phyloP scores from a whole-genome alignment of 768 basidiomycete species.

The Macrocybe gigantea region DNA sequence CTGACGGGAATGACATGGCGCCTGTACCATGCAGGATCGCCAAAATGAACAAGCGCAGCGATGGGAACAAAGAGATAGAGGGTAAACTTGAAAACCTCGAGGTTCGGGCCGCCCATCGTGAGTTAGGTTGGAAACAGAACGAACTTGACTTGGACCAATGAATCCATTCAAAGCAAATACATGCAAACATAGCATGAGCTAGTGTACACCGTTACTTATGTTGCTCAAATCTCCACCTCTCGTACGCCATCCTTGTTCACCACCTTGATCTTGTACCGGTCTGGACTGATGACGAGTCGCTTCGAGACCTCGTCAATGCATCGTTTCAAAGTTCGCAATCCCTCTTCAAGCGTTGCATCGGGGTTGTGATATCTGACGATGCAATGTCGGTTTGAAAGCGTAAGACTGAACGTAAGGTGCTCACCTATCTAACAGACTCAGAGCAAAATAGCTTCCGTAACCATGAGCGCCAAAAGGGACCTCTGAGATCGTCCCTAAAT shows the following conservation, averaged over 20 bases:
- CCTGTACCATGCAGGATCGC: conserved; percentile 84
- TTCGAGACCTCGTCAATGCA: conserved; percentile 88
- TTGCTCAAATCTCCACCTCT: conserved; percentile 45
- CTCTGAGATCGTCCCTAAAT: conserved; percentile 82
- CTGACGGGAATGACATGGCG: conserved; percentile 69
- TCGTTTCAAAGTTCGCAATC: conserved; percentile 73
- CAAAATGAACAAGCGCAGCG: conserved; percentile 74
- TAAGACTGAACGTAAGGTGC: conserved; percentile 13
- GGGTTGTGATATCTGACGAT: conserved; percentile 80
- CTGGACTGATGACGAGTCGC: conserved; percentile 73
- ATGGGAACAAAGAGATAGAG: conserved; percentile 85
- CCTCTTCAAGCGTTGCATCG: conserved; percentile 79
- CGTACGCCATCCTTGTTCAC: conserved; percentile 90
- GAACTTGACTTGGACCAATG: too few relatives aligned
- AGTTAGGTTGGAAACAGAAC: not conserved
- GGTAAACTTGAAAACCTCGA: conserved; percentile 88
- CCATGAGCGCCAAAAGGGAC: conserved; percentile 96
- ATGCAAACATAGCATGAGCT: too few relatives aligned
- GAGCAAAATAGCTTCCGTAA: conserved; percentile 87
- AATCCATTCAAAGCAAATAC: too few relatives aligned
- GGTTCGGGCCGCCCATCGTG: conserved; percentile 49
- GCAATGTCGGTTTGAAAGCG: not conserved
- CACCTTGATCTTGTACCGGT: conserved; percentile 82
- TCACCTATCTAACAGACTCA: conserved; percentile 88
- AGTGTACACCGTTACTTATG: too few relatives aligned